Percentiles rank a stretch among this genome's conserved stretches.
phyloP scores from a whole-genome alignment of 768 basidiomycete species.

The Kockovaella imperatae region DNA sequence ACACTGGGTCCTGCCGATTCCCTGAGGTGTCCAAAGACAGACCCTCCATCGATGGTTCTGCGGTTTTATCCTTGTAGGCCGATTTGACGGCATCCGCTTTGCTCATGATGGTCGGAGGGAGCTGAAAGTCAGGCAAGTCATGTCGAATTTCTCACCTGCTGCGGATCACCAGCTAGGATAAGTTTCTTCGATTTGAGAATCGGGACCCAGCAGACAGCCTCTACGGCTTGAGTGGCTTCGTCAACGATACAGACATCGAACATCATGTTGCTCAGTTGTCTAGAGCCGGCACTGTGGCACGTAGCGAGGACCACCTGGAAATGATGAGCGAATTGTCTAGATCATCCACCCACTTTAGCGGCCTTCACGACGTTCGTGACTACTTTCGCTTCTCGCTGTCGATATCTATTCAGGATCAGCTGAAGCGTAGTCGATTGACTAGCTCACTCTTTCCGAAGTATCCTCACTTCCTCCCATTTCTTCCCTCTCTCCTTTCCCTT shows the following conservation, averaged over 20 bases:
- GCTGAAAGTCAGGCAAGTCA: constrained; percentile 45
- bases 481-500: constrained; percentile 56
- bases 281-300: constrained; percentile 84
- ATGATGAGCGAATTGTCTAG: neutral
- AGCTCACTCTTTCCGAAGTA: constrained; percentile 76
- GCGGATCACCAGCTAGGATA: constrained; percentile 86
- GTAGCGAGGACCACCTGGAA: constrained; percentile 76
- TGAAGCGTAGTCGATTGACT: neutral
- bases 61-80: neutral
- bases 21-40: too few relatives aligned
- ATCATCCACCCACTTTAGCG: constrained; percentile 56
- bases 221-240: constrained; percentile 93
- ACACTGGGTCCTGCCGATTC: too few relatives aligned
- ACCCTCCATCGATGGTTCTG: neutral
- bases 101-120: constrained; percentile 86
- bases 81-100: constrained; percentile 39
- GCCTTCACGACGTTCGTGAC: constrained; percentile 70
- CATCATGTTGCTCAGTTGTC: constrained; percentile 63
- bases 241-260: constrained; percentile 96
- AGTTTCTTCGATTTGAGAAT: constrained; percentile 85
- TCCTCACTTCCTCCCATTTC: constrained; percentile 43
- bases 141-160: constrained; percentile 48
- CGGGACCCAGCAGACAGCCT: constrained; percentile 96
- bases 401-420: constrained; percentile 56
- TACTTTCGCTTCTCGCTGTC: constrained; percentile 77